phyloP scores from a whole-genome alignment of 179 eudicot species.

The Pouteria campechiana region DNA sequence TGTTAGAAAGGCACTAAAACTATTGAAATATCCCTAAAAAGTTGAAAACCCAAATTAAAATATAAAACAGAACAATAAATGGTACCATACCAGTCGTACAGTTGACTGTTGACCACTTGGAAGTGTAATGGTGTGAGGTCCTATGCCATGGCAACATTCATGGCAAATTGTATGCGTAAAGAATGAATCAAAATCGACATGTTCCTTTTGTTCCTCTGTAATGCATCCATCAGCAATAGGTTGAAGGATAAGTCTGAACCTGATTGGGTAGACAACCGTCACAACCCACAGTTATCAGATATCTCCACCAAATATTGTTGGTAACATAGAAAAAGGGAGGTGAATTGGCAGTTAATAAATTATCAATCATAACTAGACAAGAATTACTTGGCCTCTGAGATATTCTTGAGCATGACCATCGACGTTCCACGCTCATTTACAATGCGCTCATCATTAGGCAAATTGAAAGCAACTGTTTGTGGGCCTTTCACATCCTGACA shows the following conservation, averaged over 20 bases:
- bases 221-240: slow-evolving; percentile 83
- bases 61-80: too few species aligned
- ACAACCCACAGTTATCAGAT: too few species aligned
- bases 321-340: too few species aligned
- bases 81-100: slow-evolving; percentile 80
- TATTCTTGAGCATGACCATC: slow-evolving; percentile 98
- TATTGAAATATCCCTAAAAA: too few species aligned
- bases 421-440: slow-evolving; percentile 95
- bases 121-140: slow-evolving; percentile 87
- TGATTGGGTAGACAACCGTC: slow-evolving; percentile 20
- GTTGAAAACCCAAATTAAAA: too few species aligned
- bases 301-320: too few species aligned
- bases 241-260: slow-evolving; percentile 88
- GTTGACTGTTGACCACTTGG: slow-evolving; percentile 82
- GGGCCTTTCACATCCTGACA: slow-evolving; percentile 97
- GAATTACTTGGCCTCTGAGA: slow-evolving; percentile 90
- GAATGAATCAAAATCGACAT: slow-evolving; percentile 89
- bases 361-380: too few species aligned
- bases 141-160: slow-evolving; percentile 99
- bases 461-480: slow-evolving; percentile 96
- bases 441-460: slow-evolving; percentile 96
- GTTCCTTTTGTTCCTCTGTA: slow-evolving; percentile 53
- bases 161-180: slow-evolving; percentile 98
- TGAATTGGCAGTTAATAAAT: too few species aligned
- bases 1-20: too few species aligned